Conservation (phyloP, 2,329 filamentous ascomycete species). For the Fusarium sacchari region DNA sequence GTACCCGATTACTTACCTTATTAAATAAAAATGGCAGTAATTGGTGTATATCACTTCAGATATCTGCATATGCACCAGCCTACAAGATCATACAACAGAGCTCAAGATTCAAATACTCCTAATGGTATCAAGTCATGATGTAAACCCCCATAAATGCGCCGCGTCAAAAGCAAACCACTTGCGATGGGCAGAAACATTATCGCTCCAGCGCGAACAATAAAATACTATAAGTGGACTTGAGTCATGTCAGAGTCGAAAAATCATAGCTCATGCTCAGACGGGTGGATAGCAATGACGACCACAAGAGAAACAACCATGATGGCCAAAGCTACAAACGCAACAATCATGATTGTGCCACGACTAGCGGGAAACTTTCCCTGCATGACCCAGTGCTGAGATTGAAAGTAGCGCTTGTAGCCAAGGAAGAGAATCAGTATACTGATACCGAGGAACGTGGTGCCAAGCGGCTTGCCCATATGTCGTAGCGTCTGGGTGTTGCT, state of each 20-base stretch:
- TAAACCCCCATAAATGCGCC: slow-evolving; percentile 14
- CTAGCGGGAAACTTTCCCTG: slow-evolving; percentile 83
- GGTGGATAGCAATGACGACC: slow-evolving; percentile 67
- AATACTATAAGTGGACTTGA: neutral
- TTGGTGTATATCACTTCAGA: neutral
- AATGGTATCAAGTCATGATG: slow-evolving; percentile 32
- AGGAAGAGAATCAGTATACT: slow-evolving; percentile 79
- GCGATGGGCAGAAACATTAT: neutral
- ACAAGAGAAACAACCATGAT: slow-evolving; percentile 70
- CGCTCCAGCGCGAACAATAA: neutral
- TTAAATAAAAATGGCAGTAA: neutral
- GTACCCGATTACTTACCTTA: no score
- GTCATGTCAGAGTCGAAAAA: neutral
- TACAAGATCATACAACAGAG: neutral
- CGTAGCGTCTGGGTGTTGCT: slow-evolving; percentile 60
- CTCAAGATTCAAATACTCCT: neutral
- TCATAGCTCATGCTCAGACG: slow-evolving; percentile 38
- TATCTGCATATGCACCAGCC: neutral
- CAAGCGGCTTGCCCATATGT: slow-evolving; percentile 74
- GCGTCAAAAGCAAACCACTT: neutral
- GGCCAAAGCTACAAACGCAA: slow-evolving; percentile 71
- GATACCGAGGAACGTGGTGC: slow-evolving; percentile 77
- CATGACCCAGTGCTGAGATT: slow-evolving; percentile 82
- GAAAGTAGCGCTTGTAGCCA: slow-evolving; percentile 82
- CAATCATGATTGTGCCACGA: slow-evolving; percentile 76